phyloP scores from a whole-genome alignment of 176 grass and related monocot species.

The Microstegium vimineum region DNA sequence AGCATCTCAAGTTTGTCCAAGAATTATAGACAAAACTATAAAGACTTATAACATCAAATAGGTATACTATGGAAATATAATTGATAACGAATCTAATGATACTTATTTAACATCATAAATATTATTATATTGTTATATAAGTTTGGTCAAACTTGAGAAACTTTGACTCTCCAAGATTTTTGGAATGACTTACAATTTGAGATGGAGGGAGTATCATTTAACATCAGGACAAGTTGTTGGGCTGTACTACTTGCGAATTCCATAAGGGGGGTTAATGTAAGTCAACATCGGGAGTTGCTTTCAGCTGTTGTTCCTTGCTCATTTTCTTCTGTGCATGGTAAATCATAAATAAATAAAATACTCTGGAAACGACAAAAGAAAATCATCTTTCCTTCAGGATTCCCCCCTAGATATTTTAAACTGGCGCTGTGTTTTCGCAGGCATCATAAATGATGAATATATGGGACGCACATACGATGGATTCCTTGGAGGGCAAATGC shows the following conservation, averaged over 20 bases:
- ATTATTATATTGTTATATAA: no score
- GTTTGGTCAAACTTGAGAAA: no score
- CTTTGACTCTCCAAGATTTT: no score
- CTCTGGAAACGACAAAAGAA: not conserved
- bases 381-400: no score
- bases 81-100: no score
- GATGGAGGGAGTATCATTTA: no score
- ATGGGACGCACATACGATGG: slow-evolving; percentile 23
- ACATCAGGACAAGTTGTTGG: not conserved
- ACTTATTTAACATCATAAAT: no score
- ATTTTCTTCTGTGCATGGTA: not conserved
- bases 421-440: slow-evolving; percentile 29
- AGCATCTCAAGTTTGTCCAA: no score
- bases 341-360: not conserved
- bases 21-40: no score
- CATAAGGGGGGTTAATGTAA: not conserved
- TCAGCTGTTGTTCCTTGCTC: not conserved
- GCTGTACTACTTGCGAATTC: not conserved
- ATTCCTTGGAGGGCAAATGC: slow-evolving; percentile 44
- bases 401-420: not conserved
- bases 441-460: slow-evolving; percentile 38
- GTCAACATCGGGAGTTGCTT: not conserved
- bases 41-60: no score
- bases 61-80: no score
- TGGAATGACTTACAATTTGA: no score